Percentiles rank a stretch among this genome's conserved stretches.
These are phyloP conservation scores for Chenopodium quinoa DNA, from an alignment of 148 eudicot species.

Conservation along the genomic window DNA sequence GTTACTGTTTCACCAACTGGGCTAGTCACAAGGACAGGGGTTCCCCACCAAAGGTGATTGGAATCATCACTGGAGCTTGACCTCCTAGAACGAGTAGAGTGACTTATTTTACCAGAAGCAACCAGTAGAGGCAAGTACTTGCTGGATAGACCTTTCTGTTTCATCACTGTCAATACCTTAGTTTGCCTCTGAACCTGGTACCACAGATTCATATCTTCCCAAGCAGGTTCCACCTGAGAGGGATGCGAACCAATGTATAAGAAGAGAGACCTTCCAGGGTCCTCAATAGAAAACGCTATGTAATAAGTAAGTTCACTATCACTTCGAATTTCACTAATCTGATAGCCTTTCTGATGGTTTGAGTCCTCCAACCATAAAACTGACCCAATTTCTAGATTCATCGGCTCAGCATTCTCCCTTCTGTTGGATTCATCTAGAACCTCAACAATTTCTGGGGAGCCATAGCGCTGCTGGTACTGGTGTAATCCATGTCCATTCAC, in stretches of 20 bases:
- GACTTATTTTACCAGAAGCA: conserved; percentile 76
- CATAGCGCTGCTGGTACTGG: conserved; percentile 54
- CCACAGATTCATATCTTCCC: conserved; percentile 93
- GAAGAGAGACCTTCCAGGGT: conserved; percentile 53
- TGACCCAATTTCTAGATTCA: conserved; percentile 65
- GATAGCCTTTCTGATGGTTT: conserved; percentile 58
- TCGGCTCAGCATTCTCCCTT: conserved; percentile 45
- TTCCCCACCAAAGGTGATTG: conserved; percentile 81
- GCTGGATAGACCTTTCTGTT: conserved; percentile 70
- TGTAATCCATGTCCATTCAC: conserved; percentile 60
- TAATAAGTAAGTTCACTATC: conserved; percentile 69
- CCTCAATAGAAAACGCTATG: conserved; percentile 57
- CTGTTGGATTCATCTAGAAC: conserved; percentile 57
- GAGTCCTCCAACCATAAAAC: conserved; percentile 76
- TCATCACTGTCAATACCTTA: conserved; percentile 78
- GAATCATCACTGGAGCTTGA: conserved; percentile 60
- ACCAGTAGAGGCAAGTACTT: conserved; percentile 69
- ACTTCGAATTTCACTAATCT: conserved; percentile 54
- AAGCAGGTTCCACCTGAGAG: conserved; percentile 84
- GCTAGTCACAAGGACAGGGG: conserved; percentile 74
- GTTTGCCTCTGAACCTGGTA: conserved; percentile 98
- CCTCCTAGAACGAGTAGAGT: conserved; percentile 62
- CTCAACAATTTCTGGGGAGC: conserved; percentile 86
- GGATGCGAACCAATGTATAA: conserved; percentile 85
- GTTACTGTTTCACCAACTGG: conserved; percentile 76